These are phyloP conservation scores for Podospora fimiseda DNA, from an alignment of 495 filamentous ascomycete genomes.

Conservation along the genomic window DNA sequence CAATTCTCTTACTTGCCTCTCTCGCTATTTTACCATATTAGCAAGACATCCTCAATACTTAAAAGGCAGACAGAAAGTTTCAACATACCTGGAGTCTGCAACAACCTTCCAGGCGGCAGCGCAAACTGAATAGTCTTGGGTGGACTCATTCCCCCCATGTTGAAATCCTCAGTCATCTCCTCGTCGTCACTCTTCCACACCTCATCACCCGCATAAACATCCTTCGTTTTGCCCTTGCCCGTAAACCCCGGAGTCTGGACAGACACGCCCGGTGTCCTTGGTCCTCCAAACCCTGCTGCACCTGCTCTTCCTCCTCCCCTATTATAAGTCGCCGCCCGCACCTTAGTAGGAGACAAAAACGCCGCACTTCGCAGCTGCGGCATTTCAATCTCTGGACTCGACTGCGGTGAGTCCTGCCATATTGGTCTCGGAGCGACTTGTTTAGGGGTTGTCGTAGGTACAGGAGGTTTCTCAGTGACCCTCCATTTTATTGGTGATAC, in stretches of 20 bases:
- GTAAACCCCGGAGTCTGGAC: constrained; percentile 59
- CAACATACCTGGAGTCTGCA: constrained; percentile 85
- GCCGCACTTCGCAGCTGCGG: constrained; percentile 79
- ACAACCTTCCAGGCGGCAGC: constrained; percentile 73
- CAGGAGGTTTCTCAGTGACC: constrained; percentile 23
- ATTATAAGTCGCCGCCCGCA: constrained; percentile 21
- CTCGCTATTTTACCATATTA: too few species aligned
- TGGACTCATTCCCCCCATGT: constrained; percentile 69
- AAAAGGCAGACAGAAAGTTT: neutral
- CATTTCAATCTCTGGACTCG: constrained; percentile 68
- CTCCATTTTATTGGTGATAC: constrained; percentile 34
- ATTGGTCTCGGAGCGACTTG: constrained; percentile 31
- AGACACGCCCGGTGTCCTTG: constrained; percentile 66
- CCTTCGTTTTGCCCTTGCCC: constrained; percentile 37
- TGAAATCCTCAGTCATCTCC: constrained; percentile 44
- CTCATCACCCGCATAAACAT: constrained; percentile 42
- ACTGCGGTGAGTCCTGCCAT: constrained; percentile 58
- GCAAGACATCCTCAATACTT: too few species aligned
- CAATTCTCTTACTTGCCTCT: constrained; percentile 87
- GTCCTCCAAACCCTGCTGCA: constrained; percentile 26
- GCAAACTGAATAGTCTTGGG: constrained; percentile 98
- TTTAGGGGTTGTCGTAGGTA: constrained; percentile 18
- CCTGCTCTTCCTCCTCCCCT: constrained; percentile 15
- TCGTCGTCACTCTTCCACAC: constrained; percentile 63
- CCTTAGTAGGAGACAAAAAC: constrained; percentile 55